These are phyloP conservation scores for Boletus austroedulis DNA, from an alignment of 1,284 basidiomycete species.

Conservation along the genomic window DNA sequence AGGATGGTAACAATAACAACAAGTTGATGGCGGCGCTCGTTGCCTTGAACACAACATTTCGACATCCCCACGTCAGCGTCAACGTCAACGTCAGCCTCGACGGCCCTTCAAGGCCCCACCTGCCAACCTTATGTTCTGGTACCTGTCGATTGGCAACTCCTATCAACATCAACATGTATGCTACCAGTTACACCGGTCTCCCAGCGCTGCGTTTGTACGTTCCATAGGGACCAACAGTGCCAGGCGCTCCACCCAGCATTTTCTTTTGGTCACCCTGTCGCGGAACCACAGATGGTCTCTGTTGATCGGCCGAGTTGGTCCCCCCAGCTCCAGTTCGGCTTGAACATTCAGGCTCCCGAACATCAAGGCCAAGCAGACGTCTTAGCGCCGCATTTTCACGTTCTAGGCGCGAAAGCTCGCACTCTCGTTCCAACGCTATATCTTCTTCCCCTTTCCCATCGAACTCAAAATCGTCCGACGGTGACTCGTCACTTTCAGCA, in stretches of 20 bases:
- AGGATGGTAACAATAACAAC: slow-evolving; percentile 14
- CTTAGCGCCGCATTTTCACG: slow-evolving; percentile 82
- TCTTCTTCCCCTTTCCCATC: slow-evolving; percentile 44
- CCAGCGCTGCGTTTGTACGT: slow-evolving; percentile 39
- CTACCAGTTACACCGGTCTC: slow-evolving; percentile 15
- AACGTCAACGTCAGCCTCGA: neutral
- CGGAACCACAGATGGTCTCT: slow-evolving; percentile 16
- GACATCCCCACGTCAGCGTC: slow-evolving; percentile 13
- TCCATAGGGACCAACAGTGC: slow-evolving; percentile 47
- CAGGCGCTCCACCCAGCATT: slow-evolving; percentile 40
- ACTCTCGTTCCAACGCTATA: slow-evolving; percentile 81
- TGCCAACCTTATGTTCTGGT: neutral
- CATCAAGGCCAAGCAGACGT: slow-evolving; percentile 55
- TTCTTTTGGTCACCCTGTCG: slow-evolving; percentile 28
- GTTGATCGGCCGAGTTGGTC: slow-evolving; percentile 14
- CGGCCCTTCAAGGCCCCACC: neutral
- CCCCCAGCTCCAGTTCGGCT: slow-evolving; percentile 5
- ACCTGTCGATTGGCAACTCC: neutral
- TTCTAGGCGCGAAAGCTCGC: slow-evolving; percentile 80
- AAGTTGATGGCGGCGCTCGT: slow-evolving; percentile 4
- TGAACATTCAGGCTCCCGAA: slow-evolving; percentile 23
- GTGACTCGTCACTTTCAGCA: slow-evolving; percentile 2
- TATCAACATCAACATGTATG: too few species aligned
- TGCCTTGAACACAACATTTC: neutral
- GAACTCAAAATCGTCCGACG: slow-evolving; percentile 18